phyloP scores from a whole-genome alignment of 108 stramenopile genomes.

The Craspedostauros australis region DNA sequence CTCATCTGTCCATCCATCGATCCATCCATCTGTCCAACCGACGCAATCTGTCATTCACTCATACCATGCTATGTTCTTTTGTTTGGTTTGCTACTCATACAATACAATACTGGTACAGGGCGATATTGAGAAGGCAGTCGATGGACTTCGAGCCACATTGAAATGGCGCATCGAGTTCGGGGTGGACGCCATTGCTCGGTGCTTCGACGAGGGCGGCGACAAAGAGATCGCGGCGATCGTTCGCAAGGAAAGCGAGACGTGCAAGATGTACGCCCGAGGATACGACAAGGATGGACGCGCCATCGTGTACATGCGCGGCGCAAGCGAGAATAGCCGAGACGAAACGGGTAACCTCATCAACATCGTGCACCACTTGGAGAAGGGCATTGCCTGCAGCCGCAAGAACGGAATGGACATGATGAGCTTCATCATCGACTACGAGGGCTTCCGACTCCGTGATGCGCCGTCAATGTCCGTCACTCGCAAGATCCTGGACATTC shows the following conservation, averaged over 20 bases:
- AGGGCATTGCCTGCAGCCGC: slow-evolving; percentile 73
- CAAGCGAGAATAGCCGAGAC: slow-evolving; percentile 70
- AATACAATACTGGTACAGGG: too few species aligned
- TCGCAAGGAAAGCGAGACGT: slow-evolving; percentile 63
- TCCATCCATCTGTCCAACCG: too few species aligned
- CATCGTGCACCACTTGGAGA: slow-evolving; percentile 86
- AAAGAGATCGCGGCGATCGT: too few species aligned
- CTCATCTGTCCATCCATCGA: too few species aligned
- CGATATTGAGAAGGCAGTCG: slow-evolving; percentile 55
- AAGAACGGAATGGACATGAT: slow-evolving; percentile 57
- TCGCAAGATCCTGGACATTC: slow-evolving; percentile 68
- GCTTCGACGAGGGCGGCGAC: too few species aligned
- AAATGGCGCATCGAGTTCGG: slow-evolving; percentile 81
- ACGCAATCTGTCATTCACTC: too few species aligned
- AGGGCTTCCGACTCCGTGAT: slow-evolving; percentile 62
- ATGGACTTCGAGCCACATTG: slow-evolving; percentile 62
- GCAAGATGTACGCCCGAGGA: slow-evolving; percentile 84
- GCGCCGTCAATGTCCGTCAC: slow-evolving; percentile 71
- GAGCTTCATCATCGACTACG: slow-evolving; percentile 84
- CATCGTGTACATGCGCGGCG: slow-evolving; percentile 60
- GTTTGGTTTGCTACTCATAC: too few species aligned
- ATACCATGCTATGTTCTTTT: too few species aligned
- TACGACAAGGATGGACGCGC: slow-evolving; percentile 78
- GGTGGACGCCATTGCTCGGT: too few species aligned
- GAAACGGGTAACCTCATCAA: slow-evolving; percentile 78